These are phyloP conservation scores for Clitoria ternatea DNA, from an alignment of 306 rosid genomes.

Conservation along the genomic window DNA sequence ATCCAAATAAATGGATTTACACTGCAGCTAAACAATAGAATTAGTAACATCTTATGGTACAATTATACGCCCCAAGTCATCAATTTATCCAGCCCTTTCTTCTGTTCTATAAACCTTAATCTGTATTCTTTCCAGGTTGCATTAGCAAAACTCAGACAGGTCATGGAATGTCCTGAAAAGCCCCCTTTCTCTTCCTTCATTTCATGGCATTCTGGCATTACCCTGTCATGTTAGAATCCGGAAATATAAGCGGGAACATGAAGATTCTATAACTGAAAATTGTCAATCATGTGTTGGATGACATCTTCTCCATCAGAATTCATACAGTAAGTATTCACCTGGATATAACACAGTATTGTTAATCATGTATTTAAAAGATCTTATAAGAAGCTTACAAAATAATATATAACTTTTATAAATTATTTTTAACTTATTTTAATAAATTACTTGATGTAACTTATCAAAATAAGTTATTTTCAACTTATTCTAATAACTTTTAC, in stretches of 20 bases:
- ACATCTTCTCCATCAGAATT: slow-evolving; percentile 77
- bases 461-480: no score
- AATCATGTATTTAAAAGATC: no score
- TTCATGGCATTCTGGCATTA: no score
- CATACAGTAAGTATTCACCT: slow-evolving; percentile 52
- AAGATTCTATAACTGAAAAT: slow-evolving; percentile 43
- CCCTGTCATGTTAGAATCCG: background rate
- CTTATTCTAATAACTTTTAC: no score
- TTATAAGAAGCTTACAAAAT: no score
- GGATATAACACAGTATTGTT: slow-evolving; percentile 25
- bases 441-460: no score
- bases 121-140: background rate
- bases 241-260: background rate
- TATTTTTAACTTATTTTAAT: no score
- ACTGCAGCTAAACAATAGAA: background rate
- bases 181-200: background rate
- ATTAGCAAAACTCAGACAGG: background rate
- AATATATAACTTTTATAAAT: no score
- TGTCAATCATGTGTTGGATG: slow-evolving; percentile 78
- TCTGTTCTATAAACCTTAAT: background rate
- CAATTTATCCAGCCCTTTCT: background rate
- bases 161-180: slow-evolving; percentile 2
- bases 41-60: background rate
- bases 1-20: background rate
- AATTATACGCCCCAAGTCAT: background rate